Evolutionary conservation across 2,329 filamentous ascomycete species (phyloP).

Genomic region (Mollisia scopiformis): DNA sequence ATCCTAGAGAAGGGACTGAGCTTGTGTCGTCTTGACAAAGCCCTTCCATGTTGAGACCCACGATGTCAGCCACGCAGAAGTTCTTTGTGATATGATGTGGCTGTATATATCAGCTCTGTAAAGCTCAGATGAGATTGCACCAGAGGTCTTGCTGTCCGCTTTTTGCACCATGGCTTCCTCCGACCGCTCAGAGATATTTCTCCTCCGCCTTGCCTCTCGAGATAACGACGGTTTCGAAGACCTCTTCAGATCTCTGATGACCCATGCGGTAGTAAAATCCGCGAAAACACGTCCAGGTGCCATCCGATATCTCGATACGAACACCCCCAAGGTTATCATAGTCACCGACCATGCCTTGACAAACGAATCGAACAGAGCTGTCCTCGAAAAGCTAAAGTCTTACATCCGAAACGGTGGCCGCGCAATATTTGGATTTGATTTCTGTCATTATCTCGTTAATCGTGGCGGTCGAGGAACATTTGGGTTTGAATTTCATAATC

Average conservation of each 20-base stretch:
- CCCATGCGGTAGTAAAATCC: not conserved
- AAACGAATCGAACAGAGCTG: not conserved
- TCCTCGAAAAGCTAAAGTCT: not conserved
- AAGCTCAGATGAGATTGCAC: too few species aligned
- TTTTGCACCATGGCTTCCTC: not conserved
- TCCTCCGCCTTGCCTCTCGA: not conserved
- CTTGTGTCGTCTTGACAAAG: too few species aligned
- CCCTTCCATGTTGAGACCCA: too few species aligned
- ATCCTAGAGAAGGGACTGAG: too few species aligned
- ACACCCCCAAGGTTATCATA: not conserved
- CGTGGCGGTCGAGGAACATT: too few species aligned
- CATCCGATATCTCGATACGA: not conserved
- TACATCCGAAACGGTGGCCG: not conserved
- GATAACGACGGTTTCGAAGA: not conserved
- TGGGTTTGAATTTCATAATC: too few species aligned
- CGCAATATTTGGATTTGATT: not conserved
- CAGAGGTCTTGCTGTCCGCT: too few species aligned
- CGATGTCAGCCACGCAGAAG: too few species aligned
- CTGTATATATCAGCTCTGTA: too few species aligned
- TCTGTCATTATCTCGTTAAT: not conserved
- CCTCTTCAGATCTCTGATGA: not conserved
- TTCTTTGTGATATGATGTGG: too few species aligned
- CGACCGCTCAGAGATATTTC: not conserved
- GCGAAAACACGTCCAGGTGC: not conserved
- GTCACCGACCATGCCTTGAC: not conserved